Base-by-base conservation (phyloP, 441 rosid genomes). In the Pelargonium citronellum region DNA sequence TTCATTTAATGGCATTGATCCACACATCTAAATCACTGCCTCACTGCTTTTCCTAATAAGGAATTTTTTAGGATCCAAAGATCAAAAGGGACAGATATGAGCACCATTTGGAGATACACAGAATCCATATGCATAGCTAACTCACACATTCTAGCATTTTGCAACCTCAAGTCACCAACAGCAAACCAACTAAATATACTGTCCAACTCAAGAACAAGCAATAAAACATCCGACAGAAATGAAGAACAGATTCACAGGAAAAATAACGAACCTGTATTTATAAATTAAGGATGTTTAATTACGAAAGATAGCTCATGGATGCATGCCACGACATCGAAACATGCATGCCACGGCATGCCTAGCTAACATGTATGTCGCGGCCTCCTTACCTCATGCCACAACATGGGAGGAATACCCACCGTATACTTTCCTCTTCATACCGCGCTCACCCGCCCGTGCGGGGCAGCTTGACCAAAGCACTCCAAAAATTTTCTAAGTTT, bases 201-300 rank as follows among this genome's bases (percentile, higher is more conserved):
- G 17, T 22, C 24, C 62, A 55, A 55, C 17, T 55, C 62, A 55
- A 55, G 24, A 55, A 17, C 19, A 55, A 16, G 17, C 24, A 55
- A 16, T 53, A 15, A 53, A 16, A 6, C 8, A 1, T 16, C 11
- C 60, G 5, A 15, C 60, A 53, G 0, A 24, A 0, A 24, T 24
- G 27, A 24, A 24, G 27, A 24, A 30, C 3, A 30, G 37, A 30
- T 30, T 34, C 68, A 46, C 34, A 70, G 22, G n/a, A 58, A 20
- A 49, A 67, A 64, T 12, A 6, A 66, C 15, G 69, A 51, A 72
- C 75, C 75, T 72, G 75, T 11, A 72, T 57, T 19, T 70, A n/a
- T n/a, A n/a, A n/a, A n/a, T n/a, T n/a, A n/a, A n/a, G n/a, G n/a
- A n/a, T n/a, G n/a, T n/a, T n/a, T n/a, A n/a, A n/a, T n/a, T n/a